These are phyloP conservation scores for Hippophae gyantsensis DNA, from an alignment of 306 rosid genomes.

Conservation along the genomic window DNA sequence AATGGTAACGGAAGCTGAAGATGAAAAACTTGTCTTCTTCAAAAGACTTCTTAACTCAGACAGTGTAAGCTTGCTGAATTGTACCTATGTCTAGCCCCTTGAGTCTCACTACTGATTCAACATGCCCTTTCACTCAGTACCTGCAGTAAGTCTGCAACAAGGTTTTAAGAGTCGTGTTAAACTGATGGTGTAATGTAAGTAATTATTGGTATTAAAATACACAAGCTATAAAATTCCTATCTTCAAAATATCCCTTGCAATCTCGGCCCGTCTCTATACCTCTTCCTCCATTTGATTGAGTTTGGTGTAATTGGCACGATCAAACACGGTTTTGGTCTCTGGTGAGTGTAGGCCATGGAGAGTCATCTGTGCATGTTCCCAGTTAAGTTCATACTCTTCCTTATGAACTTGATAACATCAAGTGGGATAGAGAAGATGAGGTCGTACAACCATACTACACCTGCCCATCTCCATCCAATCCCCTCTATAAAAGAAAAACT, in stretches of 20 bases:
- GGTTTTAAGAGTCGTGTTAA: no score
- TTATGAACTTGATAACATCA: slow-evolving; percentile 60
- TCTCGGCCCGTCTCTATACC: slow-evolving; percentile 74
- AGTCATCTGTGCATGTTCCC: slow-evolving; percentile 80
- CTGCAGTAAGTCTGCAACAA: slow-evolving; percentile 37
- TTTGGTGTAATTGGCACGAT: slow-evolving; percentile 39
- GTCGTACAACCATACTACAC: slow-evolving; percentile 72
- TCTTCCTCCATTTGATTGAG: slow-evolving; percentile 80
- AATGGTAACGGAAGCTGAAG: no score
- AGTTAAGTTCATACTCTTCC: slow-evolving; percentile 72
- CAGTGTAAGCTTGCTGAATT: slow-evolving; percentile 60
- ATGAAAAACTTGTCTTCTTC: no score
- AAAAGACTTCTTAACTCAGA: slow-evolving; percentile 12
- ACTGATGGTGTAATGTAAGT: no score
- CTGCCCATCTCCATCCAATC: slow-evolving; percentile 93
- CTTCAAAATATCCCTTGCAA: slow-evolving; percentile 45
- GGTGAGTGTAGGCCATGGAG: slow-evolving; percentile 86
- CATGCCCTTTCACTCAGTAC: slow-evolving; percentile 59
- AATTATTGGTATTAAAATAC: no score
- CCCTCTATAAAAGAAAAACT: slow-evolving; percentile 69
- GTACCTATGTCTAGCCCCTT: slow-evolving; percentile 66
- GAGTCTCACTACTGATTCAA: slow-evolving; percentile 63
- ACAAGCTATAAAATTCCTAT: no score
- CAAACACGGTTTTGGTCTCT: slow-evolving; percentile 45
- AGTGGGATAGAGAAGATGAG: slow-evolving; percentile 66